phyloP scores from a whole-genome alignment of 2,329 filamentous ascomycete genomes.

The Curvularia hawaiiensis region DNA sequence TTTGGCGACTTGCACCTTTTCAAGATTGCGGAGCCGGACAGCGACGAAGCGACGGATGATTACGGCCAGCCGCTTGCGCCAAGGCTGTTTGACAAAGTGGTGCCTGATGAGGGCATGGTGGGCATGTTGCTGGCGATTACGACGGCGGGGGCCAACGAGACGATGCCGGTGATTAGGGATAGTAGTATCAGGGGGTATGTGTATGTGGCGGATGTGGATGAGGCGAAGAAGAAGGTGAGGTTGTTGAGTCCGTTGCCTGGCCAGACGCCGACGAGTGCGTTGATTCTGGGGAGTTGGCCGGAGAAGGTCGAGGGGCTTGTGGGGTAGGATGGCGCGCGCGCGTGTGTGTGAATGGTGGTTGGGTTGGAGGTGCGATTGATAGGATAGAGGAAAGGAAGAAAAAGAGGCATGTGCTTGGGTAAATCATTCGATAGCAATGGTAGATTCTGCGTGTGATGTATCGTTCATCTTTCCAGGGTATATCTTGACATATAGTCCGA shows the following conservation, averaged over 20 bases:
- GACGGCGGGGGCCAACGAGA: conserved; percentile 72
- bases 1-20: conserved; percentile 78
- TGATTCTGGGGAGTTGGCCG: conserved; percentile 87
- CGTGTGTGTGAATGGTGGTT: too few relatives aligned
- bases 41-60: conserved; percentile 22
- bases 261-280: conserved; percentile 75
- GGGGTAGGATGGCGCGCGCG: conserved; percentile 26
- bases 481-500: neutral
- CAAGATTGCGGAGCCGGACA: conserved; percentile 55
- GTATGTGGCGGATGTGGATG: conserved; percentile 90
- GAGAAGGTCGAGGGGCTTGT: conserved; percentile 81
- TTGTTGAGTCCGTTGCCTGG: conserved; percentile 85
- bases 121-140: conserved; percentile 87
- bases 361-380: too few relatives aligned
- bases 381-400: too few relatives aligned
- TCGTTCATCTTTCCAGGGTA: neutral
- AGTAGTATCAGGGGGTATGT: conserved; percentile 90
- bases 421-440: neutral
- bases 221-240: conserved; percentile 78
- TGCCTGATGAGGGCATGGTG: conserved; percentile 70
- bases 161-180: conserved; percentile 74
- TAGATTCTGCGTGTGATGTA: neutral
- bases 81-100: conserved; percentile 64
- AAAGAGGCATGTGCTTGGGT: too few relatives aligned
- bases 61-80: conserved; percentile 31